phyloP scores from a whole-genome alignment of 345 rosid genomes.

The Brassica rapa region DNA sequence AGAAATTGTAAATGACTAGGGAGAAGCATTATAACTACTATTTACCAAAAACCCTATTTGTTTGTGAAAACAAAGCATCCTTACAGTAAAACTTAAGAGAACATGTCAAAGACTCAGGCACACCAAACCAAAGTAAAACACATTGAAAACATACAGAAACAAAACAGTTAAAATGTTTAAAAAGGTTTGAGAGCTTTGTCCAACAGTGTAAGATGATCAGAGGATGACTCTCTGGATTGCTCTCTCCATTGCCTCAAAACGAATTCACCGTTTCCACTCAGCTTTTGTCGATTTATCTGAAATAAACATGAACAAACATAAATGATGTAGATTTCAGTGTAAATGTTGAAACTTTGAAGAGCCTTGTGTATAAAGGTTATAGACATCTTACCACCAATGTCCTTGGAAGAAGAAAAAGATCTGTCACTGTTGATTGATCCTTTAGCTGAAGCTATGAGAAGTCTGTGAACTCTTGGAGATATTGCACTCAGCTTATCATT shows the following conservation, averaged over 20 bases:
- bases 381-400: conserved; percentile 51
- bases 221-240: conserved; percentile 10
- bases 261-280: conserved; percentile 75
- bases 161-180: conserved; percentile 32
- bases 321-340: no score
- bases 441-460: conserved; percentile 57
- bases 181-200: conserved; percentile 28
- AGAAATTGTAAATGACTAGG: neutral
- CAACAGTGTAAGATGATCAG: conserved; percentile 30
- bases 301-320: conserved; percentile 11
- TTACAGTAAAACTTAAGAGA: conserved; percentile 20
- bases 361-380: neutral
- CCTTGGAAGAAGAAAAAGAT: conserved; percentile 64
- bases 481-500: conserved; percentile 53
- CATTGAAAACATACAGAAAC: neutral
- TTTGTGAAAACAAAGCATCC: conserved; percentile 28
- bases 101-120: conserved; percentile 29
- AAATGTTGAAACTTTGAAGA: neutral
- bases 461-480: conserved; percentile 62
- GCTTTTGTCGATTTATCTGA: conserved; percentile 64
- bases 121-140: conserved; percentile 35
- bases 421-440: conserved; percentile 56
- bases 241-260: conserved; percentile 22
- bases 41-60: conserved; percentile 26
- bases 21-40: conserved; percentile 19